These are phyloP conservation scores for Pleurotus tuoliensis DNA, from an alignment of 768 basidiomycete genomes.

Conservation along the genomic window DNA sequence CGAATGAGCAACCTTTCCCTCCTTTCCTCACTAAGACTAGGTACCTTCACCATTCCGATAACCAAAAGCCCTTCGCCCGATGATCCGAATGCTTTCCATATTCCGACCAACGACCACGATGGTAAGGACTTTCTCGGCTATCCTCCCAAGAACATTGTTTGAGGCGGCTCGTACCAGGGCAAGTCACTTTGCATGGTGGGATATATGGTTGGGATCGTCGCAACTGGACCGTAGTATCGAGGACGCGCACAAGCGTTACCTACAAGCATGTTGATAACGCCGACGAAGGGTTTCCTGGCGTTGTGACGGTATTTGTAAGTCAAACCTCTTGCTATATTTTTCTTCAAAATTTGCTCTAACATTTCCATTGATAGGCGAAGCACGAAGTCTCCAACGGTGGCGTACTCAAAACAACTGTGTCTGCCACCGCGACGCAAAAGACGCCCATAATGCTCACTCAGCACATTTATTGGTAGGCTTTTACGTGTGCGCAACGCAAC, in stretches of 20 bases:
- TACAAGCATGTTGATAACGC: constrained; percentile 49
- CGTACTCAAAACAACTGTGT: constrained; percentile 36
- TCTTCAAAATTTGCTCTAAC: not conserved
- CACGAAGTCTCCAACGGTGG: constrained; percentile 44
- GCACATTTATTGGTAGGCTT: constrained; percentile 47
- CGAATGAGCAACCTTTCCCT: not conserved
- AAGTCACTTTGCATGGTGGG: constrained; percentile 55
- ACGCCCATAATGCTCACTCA: constrained; percentile 58
- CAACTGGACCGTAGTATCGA: constrained; percentile 47
- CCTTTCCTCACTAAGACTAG: constrained; percentile 18
- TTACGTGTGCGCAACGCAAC: not conserved
- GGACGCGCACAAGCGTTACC: constrained; percentile 42
- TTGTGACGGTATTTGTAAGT: constrained; percentile 37
- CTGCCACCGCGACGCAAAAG: constrained; percentile 43
- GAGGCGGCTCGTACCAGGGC: constrained; percentile 10
- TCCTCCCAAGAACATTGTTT: not conserved
- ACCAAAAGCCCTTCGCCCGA: constrained; percentile 38
- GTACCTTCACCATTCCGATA: constrained; percentile 52
- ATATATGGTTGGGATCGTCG: constrained; percentile 53
- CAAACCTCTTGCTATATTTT: not conserved
- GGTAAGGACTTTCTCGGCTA: constrained; percentile 23
- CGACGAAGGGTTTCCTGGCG: constrained; percentile 54
- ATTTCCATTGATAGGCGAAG: constrained; percentile 30
- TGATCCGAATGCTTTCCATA: constrained; percentile 44
- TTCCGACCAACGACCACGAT: constrained; percentile 47